Evolutionary conservation across 2,329 filamentous ascomycete species (phyloP).

Genomic region (Cordyceps farinosa): DNA sequence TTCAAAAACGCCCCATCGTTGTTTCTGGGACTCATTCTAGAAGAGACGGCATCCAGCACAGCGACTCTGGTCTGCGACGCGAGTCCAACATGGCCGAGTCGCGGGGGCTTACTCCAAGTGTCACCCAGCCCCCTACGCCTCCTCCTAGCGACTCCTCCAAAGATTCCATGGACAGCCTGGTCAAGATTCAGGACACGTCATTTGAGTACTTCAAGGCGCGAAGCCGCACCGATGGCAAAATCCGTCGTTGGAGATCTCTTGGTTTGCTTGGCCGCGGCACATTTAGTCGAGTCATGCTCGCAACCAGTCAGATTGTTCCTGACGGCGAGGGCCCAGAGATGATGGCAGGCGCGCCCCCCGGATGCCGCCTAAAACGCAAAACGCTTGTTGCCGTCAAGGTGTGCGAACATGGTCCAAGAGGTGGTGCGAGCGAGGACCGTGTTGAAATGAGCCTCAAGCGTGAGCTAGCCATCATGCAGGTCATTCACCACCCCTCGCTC

Average conservation of each 20-base stretch:
- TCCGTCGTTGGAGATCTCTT: conserved; percentile 74
- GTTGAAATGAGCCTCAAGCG: conserved; percentile 91
- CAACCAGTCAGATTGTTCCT: conserved; percentile 67
- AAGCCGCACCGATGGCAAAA: conserved; percentile 64
- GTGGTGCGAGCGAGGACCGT: conserved; percentile 87
- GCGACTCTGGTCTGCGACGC: conserved; percentile 57
- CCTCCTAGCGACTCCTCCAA: conserved; percentile 71
- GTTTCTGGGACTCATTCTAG: conserved; percentile 61
- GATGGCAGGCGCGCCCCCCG: conserved; percentile 33
- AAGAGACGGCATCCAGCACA: conserved; percentile 34
- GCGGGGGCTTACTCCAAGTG: conserved; percentile 62
- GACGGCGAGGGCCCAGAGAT: conserved; percentile 42
- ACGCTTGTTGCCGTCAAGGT: conserved; percentile 92
- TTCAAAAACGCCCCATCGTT: conserved; percentile 69
- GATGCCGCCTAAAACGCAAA: conserved; percentile 53
- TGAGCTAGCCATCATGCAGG: conserved; percentile 90
- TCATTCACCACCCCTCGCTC: conserved; percentile 81
- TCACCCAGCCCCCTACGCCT: conserved; percentile 70
- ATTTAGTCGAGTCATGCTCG: conserved; percentile 90
- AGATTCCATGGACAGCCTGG: conserved; percentile 39
- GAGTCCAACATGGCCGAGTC: conserved; percentile 78
- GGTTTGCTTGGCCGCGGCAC: conserved; percentile 85
- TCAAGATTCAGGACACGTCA: conserved; percentile 38
- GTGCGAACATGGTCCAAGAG: conserved; percentile 89
- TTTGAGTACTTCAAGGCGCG: conserved; percentile 68